phyloP scores from a whole-genome alignment of 129 eudicot species.

The Flaveria bidentis region DNA sequence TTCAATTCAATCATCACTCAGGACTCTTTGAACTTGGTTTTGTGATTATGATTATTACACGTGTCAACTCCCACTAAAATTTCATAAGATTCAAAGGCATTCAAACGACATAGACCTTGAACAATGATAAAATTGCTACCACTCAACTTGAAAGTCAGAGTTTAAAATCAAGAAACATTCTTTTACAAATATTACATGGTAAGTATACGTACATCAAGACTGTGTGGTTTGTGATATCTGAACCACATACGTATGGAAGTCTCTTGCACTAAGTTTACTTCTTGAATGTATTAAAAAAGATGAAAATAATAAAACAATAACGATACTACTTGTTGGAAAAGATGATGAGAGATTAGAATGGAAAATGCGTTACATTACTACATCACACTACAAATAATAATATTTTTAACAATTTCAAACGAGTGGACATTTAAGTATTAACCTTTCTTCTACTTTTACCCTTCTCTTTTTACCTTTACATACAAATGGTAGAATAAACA shows the following conservation, averaged over 20 bases:
- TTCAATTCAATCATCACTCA: background rate
- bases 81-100: conserved; percentile 3
- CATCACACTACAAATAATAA: no score
- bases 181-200: no score
- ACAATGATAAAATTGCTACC: no score
- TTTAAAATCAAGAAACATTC: no score
- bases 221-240: no score
- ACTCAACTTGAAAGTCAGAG: no score
- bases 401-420: no score
- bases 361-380: background rate
- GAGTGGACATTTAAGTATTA: no score
- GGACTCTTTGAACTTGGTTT: background rate
- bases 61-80: conserved; percentile 29
- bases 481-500: background rate
- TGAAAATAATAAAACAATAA: background rate
- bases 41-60: background rate
- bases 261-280: no score
- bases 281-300: background rate
- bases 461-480: background rate
- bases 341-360: background rate
- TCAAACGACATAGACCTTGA: background rate
- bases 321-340: background rate
- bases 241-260: no score
- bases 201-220: no score
- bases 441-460: background rate